These are phyloP conservation scores for Caryopteris hybrid DNA, from an alignment of 305 asterid genomes.

Conservation along the genomic window DNA sequence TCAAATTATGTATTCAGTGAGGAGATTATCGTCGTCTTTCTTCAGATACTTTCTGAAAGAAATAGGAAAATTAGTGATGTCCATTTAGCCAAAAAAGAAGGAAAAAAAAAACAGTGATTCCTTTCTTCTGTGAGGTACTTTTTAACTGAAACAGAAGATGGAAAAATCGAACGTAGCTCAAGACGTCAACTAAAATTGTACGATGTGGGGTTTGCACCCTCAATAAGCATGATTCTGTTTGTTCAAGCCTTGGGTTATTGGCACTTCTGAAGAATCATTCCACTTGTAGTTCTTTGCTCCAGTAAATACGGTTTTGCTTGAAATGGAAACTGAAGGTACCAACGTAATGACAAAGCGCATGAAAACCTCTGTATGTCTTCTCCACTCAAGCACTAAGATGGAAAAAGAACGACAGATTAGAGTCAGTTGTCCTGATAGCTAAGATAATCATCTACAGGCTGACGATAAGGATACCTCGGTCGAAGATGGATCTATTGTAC, in stretches of 20 bases:
- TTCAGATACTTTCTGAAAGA: not conserved
- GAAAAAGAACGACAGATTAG: no score
- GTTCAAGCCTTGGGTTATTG: not conserved
- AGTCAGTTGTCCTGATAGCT: constrained; percentile 6
- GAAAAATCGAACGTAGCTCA: not conserved
- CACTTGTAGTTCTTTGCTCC: constrained; percentile 11
- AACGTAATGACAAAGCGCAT: constrained; percentile 44
- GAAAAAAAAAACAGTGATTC: not conserved
- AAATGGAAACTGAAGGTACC: constrained; percentile 44
- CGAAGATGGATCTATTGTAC: constrained; percentile 34
- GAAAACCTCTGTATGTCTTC: constrained; percentile 57
- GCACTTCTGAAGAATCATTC: constrained; percentile 1
- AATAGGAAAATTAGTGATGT: not conserved
- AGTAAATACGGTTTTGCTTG: constrained; percentile 14
- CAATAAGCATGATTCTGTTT: constrained; percentile 4
- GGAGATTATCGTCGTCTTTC: not conserved
- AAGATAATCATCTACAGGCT: constrained; percentile 21
- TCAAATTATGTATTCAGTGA: not conserved
- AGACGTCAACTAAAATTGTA: no score
- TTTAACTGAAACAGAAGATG: not conserved
- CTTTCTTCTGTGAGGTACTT: not conserved
- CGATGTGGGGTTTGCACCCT: no score
- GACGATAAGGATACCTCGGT: constrained; percentile 33
- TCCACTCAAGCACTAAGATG: constrained; percentile 11
- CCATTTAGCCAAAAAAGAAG: not conserved